Base-by-base conservation (phyloP, 2,329 filamentous ascomycete genomes). In the Aspergillus cejpii region DNA sequence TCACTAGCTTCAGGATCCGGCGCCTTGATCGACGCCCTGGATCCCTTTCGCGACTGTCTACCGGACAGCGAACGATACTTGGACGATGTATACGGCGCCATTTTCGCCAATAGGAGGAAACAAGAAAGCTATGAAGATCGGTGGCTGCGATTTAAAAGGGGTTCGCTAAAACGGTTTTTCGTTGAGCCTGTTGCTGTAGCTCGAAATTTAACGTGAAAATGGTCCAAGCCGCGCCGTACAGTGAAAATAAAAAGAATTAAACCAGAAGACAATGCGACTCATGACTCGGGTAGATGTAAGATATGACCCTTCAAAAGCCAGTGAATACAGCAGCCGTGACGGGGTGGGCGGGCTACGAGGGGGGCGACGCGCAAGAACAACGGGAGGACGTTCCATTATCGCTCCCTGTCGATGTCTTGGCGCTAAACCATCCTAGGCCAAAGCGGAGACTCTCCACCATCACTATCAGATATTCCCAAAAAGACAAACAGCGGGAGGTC, bases 11-110 rank as follows among this genome's bases (percentile, higher is more conserved):
- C 54, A 34, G 53, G 55, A 21, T 64, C 58, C 10, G 57, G 49
- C 12, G 56, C 49, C 49, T 65, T 68, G 33, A 62, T 46, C 17
- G 61, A 51, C 17, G 62, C 52, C 50, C 63, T 66, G 6, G 59
- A 51, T 14, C 59, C 58, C 44, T 57, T 53, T 47, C 58, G 60
- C 28, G 60, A 54, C 15, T 61, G 43, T 43, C 59, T 54, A 15
- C 54, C 52, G 17, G 59, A 58, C 12, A 55, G 47, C 21, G 57
- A 51, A 36, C 59, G 53, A 17, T 53, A 47, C 37, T 56, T 61
- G 4, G 52, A 49, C 47, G 60, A 49, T 20, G 60, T 55, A 47
- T 61, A 48, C 31, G 62, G 64, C 31, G 62, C 64, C 63, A 68
- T 67, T 24, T 33, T 39, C 39, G 19, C 5, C 8, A 6, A n/a